Percentiles rank a stretch among this genome's conserved stretches.
Conservation (phyloP, 1,284 basidiomycete species). For the Moesziomyces globuligerus region DNA sequence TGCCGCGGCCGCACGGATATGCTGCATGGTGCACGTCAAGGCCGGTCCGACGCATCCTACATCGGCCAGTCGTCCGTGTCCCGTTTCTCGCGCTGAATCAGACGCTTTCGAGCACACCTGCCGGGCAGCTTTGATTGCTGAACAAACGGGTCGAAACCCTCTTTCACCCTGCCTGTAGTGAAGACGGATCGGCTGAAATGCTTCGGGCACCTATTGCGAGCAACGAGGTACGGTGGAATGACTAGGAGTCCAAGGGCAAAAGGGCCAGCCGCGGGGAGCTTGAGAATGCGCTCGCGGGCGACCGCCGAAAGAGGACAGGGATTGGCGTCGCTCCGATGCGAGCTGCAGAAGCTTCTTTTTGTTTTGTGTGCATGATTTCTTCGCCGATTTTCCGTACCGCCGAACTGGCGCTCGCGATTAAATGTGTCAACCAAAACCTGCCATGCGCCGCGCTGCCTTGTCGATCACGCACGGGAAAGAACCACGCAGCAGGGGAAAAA, state of each 20-base stretch:
- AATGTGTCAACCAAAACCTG: conserved; percentile 10
- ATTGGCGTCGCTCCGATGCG: not conserved
- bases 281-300: no score
- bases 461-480: conserved; percentile 14
- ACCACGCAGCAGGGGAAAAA: not conserved
- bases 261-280: no score
- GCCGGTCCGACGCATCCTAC: not conserved
- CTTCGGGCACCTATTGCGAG: no score
- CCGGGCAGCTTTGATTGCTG: no score
- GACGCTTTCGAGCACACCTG: no score
- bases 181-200: no score
- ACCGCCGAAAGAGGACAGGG: not conserved
- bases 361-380: conserved; percentile 13
- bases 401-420: conserved; percentile 4
- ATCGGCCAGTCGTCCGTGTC: no score
- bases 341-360: not conserved
- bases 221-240: no score
- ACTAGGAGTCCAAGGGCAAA: not conserved
- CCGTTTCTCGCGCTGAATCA: no score
- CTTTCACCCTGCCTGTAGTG: no score
- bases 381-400: not conserved
- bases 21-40: not conserved
- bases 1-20: not conserved
- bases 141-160: no score
- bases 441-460: not conserved